Evolutionary conservation across 2,329 filamentous ascomycete species (phyloP).

Genomic region (Cladophialophora immunda): DNA sequence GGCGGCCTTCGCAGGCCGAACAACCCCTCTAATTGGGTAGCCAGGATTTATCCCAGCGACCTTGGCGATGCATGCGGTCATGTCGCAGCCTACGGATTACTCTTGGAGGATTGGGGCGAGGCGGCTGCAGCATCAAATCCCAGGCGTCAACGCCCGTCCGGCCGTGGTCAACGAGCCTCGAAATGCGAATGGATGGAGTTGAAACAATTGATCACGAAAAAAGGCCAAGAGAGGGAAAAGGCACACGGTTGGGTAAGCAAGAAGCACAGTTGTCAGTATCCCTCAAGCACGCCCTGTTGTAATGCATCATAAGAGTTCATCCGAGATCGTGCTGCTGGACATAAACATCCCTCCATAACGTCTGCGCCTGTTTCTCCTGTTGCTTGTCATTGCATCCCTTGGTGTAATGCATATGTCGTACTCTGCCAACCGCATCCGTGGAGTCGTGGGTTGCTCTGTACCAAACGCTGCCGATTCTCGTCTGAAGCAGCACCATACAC

Average conservation of each 20-base stretch:
- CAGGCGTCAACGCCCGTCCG: not conserved
- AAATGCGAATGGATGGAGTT: not conserved
- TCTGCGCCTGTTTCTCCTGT: slow-evolving; percentile 37
- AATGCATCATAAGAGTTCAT: slow-evolving; percentile 42
- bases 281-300: slow-evolving; percentile 37
- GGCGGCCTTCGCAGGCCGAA: slow-evolving; percentile 19
- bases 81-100: not conserved
- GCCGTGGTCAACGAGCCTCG: not conserved
- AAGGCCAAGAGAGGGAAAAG: not conserved
- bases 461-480: slow-evolving; percentile 8
- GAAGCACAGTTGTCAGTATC: slow-evolving; percentile 34
- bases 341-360: slow-evolving; percentile 26
- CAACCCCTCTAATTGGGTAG: slow-evolving; percentile 13
- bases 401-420: slow-evolving; percentile 29
- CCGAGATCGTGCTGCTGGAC: slow-evolving; percentile 37
- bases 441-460: not conserved
- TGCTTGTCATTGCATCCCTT: slow-evolving; percentile 32
- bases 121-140: slow-evolving; percentile 14
- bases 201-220: not conserved
- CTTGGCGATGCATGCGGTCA: not conserved
- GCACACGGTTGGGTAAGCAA: slow-evolving; percentile 8
- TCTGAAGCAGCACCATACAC: slow-evolving; percentile 11
- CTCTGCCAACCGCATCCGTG: slow-evolving; percentile 19
- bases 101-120: not conserved
- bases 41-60: not conserved